Evolutionary conservation across 495 filamentous ascomycete genomes (phyloP).

Genomic region (Jackrogersella minutella): DNA sequence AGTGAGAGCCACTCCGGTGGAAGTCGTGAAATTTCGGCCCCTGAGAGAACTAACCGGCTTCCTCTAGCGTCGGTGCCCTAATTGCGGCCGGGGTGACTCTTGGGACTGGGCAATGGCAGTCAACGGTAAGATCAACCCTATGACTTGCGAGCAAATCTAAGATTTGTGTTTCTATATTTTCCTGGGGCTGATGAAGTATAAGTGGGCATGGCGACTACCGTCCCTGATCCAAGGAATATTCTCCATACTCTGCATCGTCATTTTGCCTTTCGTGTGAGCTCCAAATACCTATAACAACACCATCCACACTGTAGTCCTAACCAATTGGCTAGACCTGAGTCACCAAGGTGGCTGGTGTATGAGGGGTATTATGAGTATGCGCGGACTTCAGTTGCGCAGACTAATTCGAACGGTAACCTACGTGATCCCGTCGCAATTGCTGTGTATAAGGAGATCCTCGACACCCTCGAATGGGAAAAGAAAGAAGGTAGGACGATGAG

Average conservation of each 20-base stretch:
- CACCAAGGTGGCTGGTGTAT: slow-evolving; percentile 58
- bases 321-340: slow-evolving; percentile 53
- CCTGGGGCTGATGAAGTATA: slow-evolving; percentile 1
- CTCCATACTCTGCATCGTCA: slow-evolving; percentile 59
- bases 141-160: background rate
- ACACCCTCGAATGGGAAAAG: slow-evolving; percentile 57
- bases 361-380: slow-evolving; percentile 48
- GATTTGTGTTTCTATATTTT: background rate
- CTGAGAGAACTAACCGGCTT: background rate
- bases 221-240: slow-evolving; percentile 64
- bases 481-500: slow-evolving; percentile 52
- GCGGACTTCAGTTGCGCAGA: slow-evolving; percentile 53
- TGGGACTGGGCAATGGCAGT: slow-evolving; percentile 58
- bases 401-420: slow-evolving; percentile 55
- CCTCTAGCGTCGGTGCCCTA: slow-evolving; percentile 49
- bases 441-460: slow-evolving; percentile 54
- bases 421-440: slow-evolving; percentile 53
- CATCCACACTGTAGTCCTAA: background rate
- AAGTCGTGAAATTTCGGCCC: background rate
- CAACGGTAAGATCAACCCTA: slow-evolving; percentile 43
- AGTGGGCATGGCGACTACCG: slow-evolving; percentile 63
- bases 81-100: slow-evolving; percentile 62
- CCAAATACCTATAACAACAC: background rate
- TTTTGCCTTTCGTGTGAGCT: slow-evolving; percentile 60
- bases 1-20: slow-evolving; percentile 39